phyloP scores from a whole-genome alignment of 2,329 filamentous ascomycete genomes.

The Aspergillus ibericus region DNA sequence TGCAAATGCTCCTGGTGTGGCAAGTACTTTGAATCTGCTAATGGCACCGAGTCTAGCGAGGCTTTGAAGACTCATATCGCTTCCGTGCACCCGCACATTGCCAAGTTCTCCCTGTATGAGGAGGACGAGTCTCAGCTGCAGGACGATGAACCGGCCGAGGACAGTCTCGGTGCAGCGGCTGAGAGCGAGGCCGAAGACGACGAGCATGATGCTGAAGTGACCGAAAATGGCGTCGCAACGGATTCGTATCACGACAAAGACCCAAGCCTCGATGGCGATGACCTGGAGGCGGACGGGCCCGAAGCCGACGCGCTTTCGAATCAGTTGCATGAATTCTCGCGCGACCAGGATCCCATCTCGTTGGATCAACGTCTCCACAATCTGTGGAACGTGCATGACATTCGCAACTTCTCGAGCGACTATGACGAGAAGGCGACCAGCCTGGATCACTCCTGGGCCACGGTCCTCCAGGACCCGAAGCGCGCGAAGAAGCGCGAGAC shows the following conservation, averaged over 20 bases:
- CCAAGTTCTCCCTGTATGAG: slow-evolving; percentile 26
- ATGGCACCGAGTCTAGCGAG: slow-evolving; percentile 27
- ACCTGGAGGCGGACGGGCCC: slow-evolving; percentile 17
- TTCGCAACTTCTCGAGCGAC: slow-evolving; percentile 32
- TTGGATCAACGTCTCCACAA: slow-evolving; percentile 34
- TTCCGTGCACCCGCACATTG: slow-evolving; percentile 34
- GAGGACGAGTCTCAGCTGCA: slow-evolving; percentile 21
- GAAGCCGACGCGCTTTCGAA: slow-evolving; percentile 25
- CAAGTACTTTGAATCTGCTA: slow-evolving; percentile 31
- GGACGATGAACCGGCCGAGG: slow-evolving; percentile 19
- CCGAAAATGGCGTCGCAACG: slow-evolving; percentile 17
- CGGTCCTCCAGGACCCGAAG: slow-evolving; percentile 34
- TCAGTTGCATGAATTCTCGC: slow-evolving; percentile 24
- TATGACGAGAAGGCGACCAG: slow-evolving; percentile 34
- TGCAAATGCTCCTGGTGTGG: slow-evolving; percentile 41
- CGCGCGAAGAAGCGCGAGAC: slow-evolving; percentile 30
- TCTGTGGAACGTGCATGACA: slow-evolving; percentile 41
- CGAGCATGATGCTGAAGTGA: slow-evolving; percentile 14
- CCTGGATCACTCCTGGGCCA: slow-evolving; percentile 35
- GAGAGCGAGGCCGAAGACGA: slow-evolving; percentile 16
- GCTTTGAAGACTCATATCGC: slow-evolving; percentile 36
- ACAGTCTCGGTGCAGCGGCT: slow-evolving; percentile 9
- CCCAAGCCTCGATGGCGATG: slow-evolving; percentile 20
- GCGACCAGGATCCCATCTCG: slow-evolving; percentile 22
- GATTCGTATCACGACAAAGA: slow-evolving; percentile 18